Evolutionary conservation across 129 eudicot genomes (phyloP).

Genomic region (Artemisia argyi): DNA sequence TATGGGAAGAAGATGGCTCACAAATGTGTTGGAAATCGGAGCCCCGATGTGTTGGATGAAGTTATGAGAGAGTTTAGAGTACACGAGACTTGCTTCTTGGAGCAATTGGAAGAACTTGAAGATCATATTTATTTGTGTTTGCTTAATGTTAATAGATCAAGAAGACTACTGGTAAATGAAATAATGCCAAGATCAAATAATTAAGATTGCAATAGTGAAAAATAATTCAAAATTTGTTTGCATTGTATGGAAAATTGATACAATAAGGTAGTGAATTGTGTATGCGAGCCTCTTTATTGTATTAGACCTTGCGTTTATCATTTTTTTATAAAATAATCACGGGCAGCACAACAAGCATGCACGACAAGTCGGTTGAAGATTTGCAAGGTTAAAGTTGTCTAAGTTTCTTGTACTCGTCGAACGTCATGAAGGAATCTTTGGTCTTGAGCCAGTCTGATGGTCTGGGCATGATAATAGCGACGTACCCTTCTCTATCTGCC

Average conservation of each 20-base stretch:
- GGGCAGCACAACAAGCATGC: too few relatives aligned
- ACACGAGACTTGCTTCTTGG: constrained; percentile 50
- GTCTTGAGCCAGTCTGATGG: constrained; percentile 85
- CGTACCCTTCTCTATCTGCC: constrained; percentile 93
- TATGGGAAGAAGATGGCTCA: constrained; percentile 52
- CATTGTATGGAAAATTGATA: constrained; percentile 11
- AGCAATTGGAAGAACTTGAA: constrained; percentile 77
- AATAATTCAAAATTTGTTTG: background rate
- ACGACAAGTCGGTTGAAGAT: too few relatives aligned
- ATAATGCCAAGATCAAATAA: constrained; percentile 26
- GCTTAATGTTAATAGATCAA: constrained; percentile 76
- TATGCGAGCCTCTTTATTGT: background rate
- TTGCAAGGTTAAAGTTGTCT: constrained; percentile 33
- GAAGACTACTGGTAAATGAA: constrained; percentile 51
- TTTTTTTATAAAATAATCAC: too few relatives aligned
- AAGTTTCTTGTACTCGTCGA: constrained; percentile 71
- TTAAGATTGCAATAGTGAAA: background rate
- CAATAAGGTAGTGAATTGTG: constrained; percentile 11
- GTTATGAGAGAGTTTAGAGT: constrained; percentile 51
- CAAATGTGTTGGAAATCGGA: constrained; percentile 52
- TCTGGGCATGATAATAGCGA: constrained; percentile 89
- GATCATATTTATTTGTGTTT: constrained; percentile 72
- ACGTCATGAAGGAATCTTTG: constrained; percentile 62
- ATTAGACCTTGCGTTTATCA: too few relatives aligned
- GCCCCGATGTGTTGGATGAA: constrained; percentile 52